Conservation (phyloP, 495 filamentous ascomycete species). For the Immersiella caudata region DNA sequence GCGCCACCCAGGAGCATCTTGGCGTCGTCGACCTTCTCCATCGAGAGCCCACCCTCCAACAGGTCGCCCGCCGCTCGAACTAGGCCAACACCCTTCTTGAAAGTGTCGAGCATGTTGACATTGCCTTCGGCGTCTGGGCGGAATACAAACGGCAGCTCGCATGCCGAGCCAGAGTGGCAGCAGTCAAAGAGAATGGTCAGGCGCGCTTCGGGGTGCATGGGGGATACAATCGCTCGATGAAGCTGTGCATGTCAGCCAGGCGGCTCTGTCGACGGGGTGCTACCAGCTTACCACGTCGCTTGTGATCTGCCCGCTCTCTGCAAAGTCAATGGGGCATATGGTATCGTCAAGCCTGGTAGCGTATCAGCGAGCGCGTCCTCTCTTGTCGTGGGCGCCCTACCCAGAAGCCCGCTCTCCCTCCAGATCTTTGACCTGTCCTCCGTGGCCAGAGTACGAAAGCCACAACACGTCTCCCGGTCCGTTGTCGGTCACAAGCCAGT, state of each 20-base stretch:
- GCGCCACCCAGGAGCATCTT: conserved; percentile 57
- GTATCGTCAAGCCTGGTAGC: conserved; percentile 55
- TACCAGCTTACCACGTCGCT: conserved; percentile 44
- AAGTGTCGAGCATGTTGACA: conserved; percentile 57
- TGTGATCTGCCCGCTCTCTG: conserved; percentile 52
- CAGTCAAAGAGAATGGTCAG: conserved; percentile 64
- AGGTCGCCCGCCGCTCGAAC: conserved; percentile 49
- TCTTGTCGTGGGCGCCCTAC: conserved; percentile 28
- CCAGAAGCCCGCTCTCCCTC: conserved; percentile 50
- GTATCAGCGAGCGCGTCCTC: conserved; percentile 23
- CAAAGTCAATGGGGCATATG: conserved; percentile 60
- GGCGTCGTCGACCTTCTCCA: conserved; percentile 54
- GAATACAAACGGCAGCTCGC: conserved; percentile 63
- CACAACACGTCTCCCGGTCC: conserved; percentile 53
- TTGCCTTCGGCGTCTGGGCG: conserved; percentile 57
- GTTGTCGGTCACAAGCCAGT: conserved; percentile 58
- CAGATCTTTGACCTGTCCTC: conserved; percentile 51
- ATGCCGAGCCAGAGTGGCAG: conserved; percentile 63
- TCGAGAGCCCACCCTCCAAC: conserved; percentile 57
- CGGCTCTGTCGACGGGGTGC: background rate
- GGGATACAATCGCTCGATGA: conserved; percentile 56
- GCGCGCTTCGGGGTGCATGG: conserved; percentile 52
- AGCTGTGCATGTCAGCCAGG: conserved; percentile 36
- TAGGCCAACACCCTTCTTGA: conserved; percentile 55
- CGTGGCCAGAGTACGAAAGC: conserved; percentile 63